A percentile compares a stretch with the other conserved stretches of the same genome.
These are phyloP conservation scores for Leonotis leonurus DNA, from an alignment of 257 asterid species.

Conservation along the genomic window DNA sequence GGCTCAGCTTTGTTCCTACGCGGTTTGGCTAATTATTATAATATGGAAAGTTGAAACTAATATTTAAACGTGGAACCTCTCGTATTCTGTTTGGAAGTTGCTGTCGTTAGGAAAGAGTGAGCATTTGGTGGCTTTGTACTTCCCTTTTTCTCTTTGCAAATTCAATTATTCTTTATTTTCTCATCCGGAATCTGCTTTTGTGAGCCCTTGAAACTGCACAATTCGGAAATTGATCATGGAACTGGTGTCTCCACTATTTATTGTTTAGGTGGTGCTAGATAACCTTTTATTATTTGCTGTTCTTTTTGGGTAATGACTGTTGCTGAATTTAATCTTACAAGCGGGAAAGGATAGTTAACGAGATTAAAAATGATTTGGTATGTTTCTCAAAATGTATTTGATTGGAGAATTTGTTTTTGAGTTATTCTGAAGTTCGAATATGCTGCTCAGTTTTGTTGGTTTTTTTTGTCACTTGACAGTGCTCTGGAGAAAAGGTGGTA, in stretches of 20 bases:
- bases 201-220: not conserved
- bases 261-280: not conserved
- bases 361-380: not conserved
- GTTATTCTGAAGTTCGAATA: not conserved
- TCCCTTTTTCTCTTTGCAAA: not conserved
- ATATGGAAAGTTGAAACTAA: not conserved
- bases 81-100: not conserved
- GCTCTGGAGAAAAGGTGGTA: constrained; percentile 22
- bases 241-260: not conserved
- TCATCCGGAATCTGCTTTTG: not conserved
- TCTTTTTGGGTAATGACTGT: not conserved
- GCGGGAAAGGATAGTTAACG: not conserved
- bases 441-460: not conserved
- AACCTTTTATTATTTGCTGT: too few relatives aligned
- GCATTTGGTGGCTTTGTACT: not conserved
- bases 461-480: not conserved
- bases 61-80: not conserved
- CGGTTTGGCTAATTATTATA: not conserved
- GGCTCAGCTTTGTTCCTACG: not conserved
- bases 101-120: not conserved
- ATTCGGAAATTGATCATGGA: not conserved
- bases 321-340: not conserved
- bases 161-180: not conserved
- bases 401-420: not conserved
- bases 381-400: not conserved